phyloP scores from a whole-genome alignment of 345 rosid species.

The Ricinus communis region DNA sequence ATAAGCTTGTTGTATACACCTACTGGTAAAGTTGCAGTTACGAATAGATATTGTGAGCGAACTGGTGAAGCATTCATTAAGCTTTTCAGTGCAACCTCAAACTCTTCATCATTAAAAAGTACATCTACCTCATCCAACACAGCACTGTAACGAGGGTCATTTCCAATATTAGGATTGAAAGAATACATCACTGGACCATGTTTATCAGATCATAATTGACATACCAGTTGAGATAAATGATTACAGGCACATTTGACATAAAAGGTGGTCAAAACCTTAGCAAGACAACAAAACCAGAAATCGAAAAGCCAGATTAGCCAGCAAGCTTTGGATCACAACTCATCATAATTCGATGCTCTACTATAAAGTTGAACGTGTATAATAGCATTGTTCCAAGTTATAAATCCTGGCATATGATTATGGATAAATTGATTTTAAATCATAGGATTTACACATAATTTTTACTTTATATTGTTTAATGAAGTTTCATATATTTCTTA shows the following conservation, averaged over 20 bases:
- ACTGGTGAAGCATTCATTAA: conserved; percentile 70
- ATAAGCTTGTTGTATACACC: conserved; percentile 81
- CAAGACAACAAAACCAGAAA: background rate
- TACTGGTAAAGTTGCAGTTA: conserved; percentile 86
- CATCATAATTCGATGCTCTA: background rate
- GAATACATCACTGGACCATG: background rate
- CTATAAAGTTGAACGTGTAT: background rate
- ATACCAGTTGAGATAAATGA: background rate
- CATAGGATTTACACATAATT: too few species aligned
- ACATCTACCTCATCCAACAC: conserved; percentile 92
- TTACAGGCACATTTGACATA: background rate
- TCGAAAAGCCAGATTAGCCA: background rate
- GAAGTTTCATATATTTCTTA: too few species aligned
- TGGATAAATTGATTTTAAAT: background rate
- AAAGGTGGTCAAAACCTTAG: background rate
- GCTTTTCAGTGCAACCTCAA: conserved; percentile 70
- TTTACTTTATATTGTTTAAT: background rate
- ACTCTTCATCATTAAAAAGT: conserved; percentile 75
- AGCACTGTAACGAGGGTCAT: conserved; percentile 48
- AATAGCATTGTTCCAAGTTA: background rate
- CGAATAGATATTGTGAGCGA: conserved; percentile 78
- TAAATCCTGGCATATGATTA: background rate
- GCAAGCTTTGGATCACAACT: background rate
- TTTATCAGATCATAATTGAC: background rate
- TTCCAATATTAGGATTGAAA: background rate